These are phyloP conservation scores for Manihot esculenta DNA, from an alignment of 441 rosid genomes.

Conservation along the genomic window DNA sequence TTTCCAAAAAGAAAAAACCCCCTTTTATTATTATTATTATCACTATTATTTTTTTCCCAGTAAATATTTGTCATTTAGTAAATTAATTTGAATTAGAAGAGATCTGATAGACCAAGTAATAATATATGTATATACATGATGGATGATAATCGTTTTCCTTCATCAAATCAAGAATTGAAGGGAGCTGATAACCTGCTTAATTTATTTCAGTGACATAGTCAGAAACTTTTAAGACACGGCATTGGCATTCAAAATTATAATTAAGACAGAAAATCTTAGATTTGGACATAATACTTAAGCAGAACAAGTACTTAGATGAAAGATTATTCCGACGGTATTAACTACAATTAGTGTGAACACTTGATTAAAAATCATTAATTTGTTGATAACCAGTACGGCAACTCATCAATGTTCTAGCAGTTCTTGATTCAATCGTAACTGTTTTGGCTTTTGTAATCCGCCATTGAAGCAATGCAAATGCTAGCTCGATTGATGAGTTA, in stretches of 20 bases:
- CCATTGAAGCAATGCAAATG: background rate
- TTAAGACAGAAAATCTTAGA: slow-evolving; percentile 15
- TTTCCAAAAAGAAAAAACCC: too few species aligned
- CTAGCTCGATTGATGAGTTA: too few species aligned
- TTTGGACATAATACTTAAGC: background rate
- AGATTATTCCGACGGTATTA: background rate
- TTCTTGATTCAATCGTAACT: slow-evolving; percentile 1
- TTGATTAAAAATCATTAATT: background rate
- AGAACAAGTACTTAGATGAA: slow-evolving; percentile 13
- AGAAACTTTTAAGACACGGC: slow-evolving; percentile 2
- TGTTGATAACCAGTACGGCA: slow-evolving; percentile 3
- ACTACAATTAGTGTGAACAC: slow-evolving; percentile 2
- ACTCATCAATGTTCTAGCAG: slow-evolving; percentile 12
- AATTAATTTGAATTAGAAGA: too few species aligned
- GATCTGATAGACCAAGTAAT: too few species aligned
- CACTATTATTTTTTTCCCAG: too few species aligned
- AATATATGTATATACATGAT: too few species aligned
- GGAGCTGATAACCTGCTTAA: background rate
- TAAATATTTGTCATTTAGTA: too few species aligned
- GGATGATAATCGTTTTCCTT: too few species aligned
- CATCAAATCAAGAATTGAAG: background rate
- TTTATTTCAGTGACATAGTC: background rate
- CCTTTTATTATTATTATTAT: too few species aligned
- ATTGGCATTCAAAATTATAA: background rate
- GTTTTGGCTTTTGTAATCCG: background rate